phyloP scores from a whole-genome alignment of 192 early-diverging fungal species.

The Backusella circina region DNA sequence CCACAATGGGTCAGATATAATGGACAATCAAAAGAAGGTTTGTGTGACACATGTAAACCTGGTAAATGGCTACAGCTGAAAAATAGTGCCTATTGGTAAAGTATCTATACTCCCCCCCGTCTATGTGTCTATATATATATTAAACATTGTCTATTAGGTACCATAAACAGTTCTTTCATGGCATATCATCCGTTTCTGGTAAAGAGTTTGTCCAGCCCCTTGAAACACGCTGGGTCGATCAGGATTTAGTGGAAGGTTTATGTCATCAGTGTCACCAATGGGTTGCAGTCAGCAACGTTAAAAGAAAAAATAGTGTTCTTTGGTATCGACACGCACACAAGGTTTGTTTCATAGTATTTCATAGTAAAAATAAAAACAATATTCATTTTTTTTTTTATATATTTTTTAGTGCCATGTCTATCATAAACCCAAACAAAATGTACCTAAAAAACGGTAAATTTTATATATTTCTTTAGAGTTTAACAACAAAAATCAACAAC shows the following conservation, averaged over 20 bases:
- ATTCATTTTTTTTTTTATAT: neutral
- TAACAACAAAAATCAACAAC: neutral
- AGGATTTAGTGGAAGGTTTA: constrained; percentile 69
- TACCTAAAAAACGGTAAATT: neutral
- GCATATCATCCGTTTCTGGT: constrained; percentile 79
- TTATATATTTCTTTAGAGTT: neutral
- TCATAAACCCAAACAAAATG: constrained; percentile 59
- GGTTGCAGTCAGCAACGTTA: constrained; percentile 71
- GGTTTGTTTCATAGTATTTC: constrained; percentile 18
- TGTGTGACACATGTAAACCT: constrained; percentile 76
- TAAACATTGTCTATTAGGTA: constrained; percentile 42
- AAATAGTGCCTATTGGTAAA: constrained; percentile 81
- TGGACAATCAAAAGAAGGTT: constrained; percentile 75
- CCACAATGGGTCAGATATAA: constrained; percentile 77
- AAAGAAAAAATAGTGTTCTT: constrained; percentile 70
- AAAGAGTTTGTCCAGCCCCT: constrained; percentile 66
- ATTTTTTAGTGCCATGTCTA: constrained; percentile 62
- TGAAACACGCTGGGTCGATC: constrained; percentile 61
- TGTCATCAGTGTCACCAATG: constrained; percentile 83
- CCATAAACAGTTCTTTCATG: constrained; percentile 84
- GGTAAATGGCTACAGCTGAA: constrained; percentile 87
- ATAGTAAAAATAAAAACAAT: no score
- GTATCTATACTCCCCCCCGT: no score
- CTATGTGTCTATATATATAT: no score
- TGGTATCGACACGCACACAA: constrained; percentile 88